Evolutionary conservation across 1,284 basidiomycete genomes (phyloP), one percentile per base, ranked within the genome.

Genomic region (Cutaneotrichosporon cavernicola): DNA sequence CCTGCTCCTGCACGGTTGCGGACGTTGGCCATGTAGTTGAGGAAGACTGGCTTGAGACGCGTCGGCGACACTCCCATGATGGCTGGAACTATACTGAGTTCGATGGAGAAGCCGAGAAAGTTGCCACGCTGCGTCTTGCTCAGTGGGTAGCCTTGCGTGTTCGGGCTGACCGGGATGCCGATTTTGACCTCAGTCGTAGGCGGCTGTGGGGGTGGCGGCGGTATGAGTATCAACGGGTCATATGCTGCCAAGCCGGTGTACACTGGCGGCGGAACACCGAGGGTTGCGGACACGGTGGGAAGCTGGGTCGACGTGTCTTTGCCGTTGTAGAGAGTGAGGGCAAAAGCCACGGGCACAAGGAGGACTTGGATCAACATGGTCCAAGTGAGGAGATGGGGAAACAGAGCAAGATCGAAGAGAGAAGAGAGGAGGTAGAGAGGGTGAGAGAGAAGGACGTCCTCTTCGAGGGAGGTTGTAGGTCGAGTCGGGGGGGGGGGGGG

Each of bases 21-120:
- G 50, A 91, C 80, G 66, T 87, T 88, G 6, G 86, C 83, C 81
- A 92, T 84, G 61, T 91, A 84, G 77, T 91, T 91, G 18, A 91
- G 83, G 76, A 91, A 89, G 0, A 86, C 85, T 0, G 87, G 66
- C 51, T 76, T 77, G 36, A 79, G 61, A 18, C 66, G 69, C 5
- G 62, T 58, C 32, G 63, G 50, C 11, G 66, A 85, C 83, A 79
- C 83, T 18, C 87, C 87, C 65, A 88, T 76, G 59, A 89, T 80
- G 80, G 86, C 85, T 66, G 85, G 84, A 4, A 85, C 85, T 18
- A 90, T 87, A 31, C 87, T 88, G 82, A 90, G 84, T 76, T 90
- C 89, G 61, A 90, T 82, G 2, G 86, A 88, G 70, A 90, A 89
- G 0, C 89, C 89, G 60, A 86, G 81, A 69, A 89, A 89, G 52